Evolutionary conservation across 2,329 filamentous ascomycete genomes (phyloP), one percentile per base, ranked within the genome.

Genomic region (Aspergillus alliaceus): DNA sequence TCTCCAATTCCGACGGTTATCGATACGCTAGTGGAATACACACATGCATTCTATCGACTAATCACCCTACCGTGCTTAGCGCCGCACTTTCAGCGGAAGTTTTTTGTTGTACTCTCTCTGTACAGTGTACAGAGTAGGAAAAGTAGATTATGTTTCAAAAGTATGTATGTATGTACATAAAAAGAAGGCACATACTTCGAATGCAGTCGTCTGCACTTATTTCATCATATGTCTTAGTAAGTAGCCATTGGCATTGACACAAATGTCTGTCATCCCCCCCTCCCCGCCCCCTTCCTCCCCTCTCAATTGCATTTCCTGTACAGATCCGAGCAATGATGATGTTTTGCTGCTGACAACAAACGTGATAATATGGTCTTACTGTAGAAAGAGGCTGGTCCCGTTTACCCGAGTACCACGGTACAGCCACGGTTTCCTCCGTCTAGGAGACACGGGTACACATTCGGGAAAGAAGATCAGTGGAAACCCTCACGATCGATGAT

Each of bases 401-500:
- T 44, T 44, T 55, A 35, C 22, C 18, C 20, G 42, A 49, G 42
- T 62, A 53, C 64, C 62, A 64, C 54, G 64, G 64, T 60, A 58
- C 57, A 24, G 57, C 44, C 40, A 54, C 62, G 59, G 63, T 60
- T 54, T 59, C 49, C 55, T 54, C 63, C 60, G 55, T 60, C 37
- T 40, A 58, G 34, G 58, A 61, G 62, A 64, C 62, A 61, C 59
- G 59, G 63, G 50, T 59, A 47, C 54, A 53, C 49, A 50, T 59
- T 60, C 61, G 61, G 63, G 60, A 58, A 58, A 59, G 59, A 62
- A 63, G 64, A 65, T 65, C 64, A 65, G 62, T 65, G 63, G 62
- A 32, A 62, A 63, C 59, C 58, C 54, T 61, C 57, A 53, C 64
- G 62, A 65, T 65, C 62, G 59, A 54, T 59, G 35, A 53, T 35